Conservation (phyloP, 2,329 filamentous ascomycete species). For the Alternaria ethzedia region DNA sequence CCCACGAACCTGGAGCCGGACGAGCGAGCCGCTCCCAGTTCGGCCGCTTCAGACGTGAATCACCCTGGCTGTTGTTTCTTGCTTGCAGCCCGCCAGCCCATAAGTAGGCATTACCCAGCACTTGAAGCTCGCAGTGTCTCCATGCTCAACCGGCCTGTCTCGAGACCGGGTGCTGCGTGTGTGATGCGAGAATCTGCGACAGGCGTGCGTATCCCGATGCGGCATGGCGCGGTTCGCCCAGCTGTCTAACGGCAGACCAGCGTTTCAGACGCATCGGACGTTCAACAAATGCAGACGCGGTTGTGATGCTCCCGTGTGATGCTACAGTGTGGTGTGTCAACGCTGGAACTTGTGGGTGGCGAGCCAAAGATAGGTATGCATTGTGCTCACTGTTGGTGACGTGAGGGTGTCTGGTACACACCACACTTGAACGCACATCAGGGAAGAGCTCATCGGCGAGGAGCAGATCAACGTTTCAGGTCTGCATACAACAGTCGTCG, state of each 20-base stretch:
- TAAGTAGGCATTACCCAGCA: slow-evolving; percentile 2
- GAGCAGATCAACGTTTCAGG: not conserved
- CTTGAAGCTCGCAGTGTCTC: slow-evolving; percentile 25
- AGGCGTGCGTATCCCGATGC: slow-evolving; percentile 11
- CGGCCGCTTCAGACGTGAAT: slow-evolving; percentile 11
- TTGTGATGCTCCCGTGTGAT: slow-evolving; percentile 10
- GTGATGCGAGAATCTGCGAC: slow-evolving; percentile 21
- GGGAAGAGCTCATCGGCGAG: not conserved
- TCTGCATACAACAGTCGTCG: not conserved
- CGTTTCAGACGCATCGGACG: slow-evolving; percentile 19
- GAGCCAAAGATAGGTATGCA: not conserved
- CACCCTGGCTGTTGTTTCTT: not conserved
- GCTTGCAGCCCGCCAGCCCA: not conserved
- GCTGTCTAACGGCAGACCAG: slow-evolving; percentile 12
- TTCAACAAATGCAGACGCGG: slow-evolving; percentile 4
- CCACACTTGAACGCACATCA: not conserved
- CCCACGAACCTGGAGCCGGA: not conserved
- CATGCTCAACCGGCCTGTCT: slow-evolving; percentile 18
- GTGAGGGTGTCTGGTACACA: not conserved
- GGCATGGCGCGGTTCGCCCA: slow-evolving; percentile 13
- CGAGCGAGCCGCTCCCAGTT: not conserved
- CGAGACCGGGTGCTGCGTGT: slow-evolving; percentile 14
- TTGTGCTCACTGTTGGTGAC: not conserved
- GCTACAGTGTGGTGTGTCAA: not conserved
- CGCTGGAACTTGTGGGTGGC: not conserved